Conservation (phyloP, 495 filamentous ascomycete genomes). For the Neurospora tetraspora region DNA sequence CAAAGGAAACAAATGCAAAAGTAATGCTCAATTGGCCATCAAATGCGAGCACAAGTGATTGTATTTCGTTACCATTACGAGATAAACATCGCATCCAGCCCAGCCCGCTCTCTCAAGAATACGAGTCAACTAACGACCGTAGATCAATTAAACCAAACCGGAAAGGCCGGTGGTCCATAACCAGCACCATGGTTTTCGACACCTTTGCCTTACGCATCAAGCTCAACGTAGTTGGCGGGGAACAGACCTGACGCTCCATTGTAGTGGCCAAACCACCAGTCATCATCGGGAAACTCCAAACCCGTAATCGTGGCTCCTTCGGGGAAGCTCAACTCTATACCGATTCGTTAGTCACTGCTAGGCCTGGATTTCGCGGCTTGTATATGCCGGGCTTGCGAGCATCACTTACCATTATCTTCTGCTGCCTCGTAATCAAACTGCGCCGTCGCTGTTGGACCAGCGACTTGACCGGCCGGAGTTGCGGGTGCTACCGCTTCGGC, state of each 20-base stretch:
- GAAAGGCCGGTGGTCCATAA: not conserved
- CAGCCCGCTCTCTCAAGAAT: not conserved
- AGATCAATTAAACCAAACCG: not conserved
- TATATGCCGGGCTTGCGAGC: not conserved
- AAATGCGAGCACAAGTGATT: not conserved
- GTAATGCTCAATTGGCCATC: not conserved
- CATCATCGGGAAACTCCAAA: constrained; percentile 88
- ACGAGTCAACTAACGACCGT: not conserved
- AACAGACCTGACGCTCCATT: constrained; percentile 77
- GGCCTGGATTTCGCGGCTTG: not conserved
- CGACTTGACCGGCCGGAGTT: constrained; percentile 21
- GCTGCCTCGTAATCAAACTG: constrained; percentile 96
- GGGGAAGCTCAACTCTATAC: constrained; percentile 70
- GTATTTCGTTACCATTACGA: not conserved
- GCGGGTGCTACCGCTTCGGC: constrained; percentile 12
- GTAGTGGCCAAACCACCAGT: constrained; percentile 95
- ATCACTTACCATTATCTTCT: constrained; percentile 69
- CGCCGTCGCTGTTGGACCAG: constrained; percentile 63
- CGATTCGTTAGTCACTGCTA: constrained; percentile 11
- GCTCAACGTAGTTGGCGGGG: constrained; percentile 72
- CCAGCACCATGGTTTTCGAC: not conserved
- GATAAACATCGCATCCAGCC: not conserved
- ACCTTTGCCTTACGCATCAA: constrained; percentile 40
- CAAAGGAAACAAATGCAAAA: not conserved
- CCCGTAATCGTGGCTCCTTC: constrained; percentile 69